Base-by-base conservation (phyloP, 2,329 filamentous ascomycete genomes). In the Exophiala spinifera region DNA sequence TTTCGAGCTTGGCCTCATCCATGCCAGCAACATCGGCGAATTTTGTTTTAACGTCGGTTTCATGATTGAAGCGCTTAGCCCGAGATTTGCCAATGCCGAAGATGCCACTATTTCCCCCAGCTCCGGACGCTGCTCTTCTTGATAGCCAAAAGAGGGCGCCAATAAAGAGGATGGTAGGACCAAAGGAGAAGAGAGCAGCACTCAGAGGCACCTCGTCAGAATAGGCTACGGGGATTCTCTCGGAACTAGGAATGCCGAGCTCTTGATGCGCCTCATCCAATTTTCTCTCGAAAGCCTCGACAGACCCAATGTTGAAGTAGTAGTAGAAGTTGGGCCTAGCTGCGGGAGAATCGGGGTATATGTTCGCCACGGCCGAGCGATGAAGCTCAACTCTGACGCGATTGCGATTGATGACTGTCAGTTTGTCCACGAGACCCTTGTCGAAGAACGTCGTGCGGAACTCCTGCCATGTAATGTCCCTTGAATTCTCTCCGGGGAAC, bases 391-490 rank as follows among this genome's bases (percentile, higher is more conserved):
- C 89, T 51, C 87, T 83, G 43, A 97, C 94, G 58, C 82, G 83
- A 65, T 83, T 85, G 60, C 85, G 82, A 64, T 91, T 85, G 48
- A 96, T 81, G 31, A 95, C 86, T 15, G 86, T 85, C 63, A 99
- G 80, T 76, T 91, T 96, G 74, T 96, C 89, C 17, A 99, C 91
- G 20, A 99, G 80, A 6, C 94, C 94, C 78, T 95, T 96, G 74
- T 96, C 91, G 57, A 99, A 79, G 78, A 96, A 97, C 28, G 90
- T 94, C 64, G 84, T 91, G 60, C 89, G 81, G 74, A 99, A 89
- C 74, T 99, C 94, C 74, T 99, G 91, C 89, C 91, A 99, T 51
- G 94, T 97, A 55, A 99, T 96, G 69, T 99, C 92, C 66, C 84
- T 79, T 51, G 76, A 78, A 59, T 78, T 79, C 60, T 88, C 85